Evolutionary conservation across 2,329 filamentous ascomycete species (phyloP).

Genomic region (Knoxdaviesia proteae): DNA sequence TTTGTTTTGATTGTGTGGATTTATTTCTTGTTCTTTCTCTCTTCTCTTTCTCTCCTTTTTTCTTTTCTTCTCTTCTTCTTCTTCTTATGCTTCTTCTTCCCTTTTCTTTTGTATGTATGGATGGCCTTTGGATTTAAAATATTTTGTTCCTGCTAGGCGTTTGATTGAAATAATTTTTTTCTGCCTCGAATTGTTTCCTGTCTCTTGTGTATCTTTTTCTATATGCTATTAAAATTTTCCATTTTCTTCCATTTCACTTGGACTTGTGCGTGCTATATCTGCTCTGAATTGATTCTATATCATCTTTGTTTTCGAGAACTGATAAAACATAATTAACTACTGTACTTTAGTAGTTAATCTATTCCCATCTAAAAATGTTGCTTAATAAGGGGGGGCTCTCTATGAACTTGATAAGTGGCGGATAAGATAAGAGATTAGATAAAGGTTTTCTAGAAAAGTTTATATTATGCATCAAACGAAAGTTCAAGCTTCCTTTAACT

Average conservation of each 20-base stretch:
- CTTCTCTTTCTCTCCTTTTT: background rate
- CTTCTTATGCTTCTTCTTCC: background rate
- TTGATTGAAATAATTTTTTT: background rate
- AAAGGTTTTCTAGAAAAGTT: too few species aligned
- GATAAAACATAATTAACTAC: too few species aligned
- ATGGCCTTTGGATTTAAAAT: background rate
- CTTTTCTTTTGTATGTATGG: background rate
- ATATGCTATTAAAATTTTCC: too few species aligned
- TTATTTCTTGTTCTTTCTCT: conserved; percentile 1
- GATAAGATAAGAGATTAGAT: too few species aligned
- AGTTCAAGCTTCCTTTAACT: too few species aligned
- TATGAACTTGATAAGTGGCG: too few species aligned
- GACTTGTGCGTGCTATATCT: background rate
- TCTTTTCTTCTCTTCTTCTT: conserved; percentile 1
- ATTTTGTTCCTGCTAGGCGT: background rate
- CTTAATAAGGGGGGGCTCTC: too few species aligned
- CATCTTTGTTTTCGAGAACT: background rate
- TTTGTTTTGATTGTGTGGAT: background rate
- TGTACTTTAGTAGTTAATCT: too few species aligned
- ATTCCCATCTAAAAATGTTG: too few species aligned
- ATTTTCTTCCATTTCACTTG: background rate
- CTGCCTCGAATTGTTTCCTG: background rate
- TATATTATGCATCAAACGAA: too few species aligned
- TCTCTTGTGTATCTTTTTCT: too few species aligned
- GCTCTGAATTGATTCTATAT: background rate